Percentiles rank a stretch among this genome's conserved stretches.
Evolutionary conservation across 2,329 filamentous ascomycete species (phyloP).

Genomic region (Colletotrichum sp.): DNA sequence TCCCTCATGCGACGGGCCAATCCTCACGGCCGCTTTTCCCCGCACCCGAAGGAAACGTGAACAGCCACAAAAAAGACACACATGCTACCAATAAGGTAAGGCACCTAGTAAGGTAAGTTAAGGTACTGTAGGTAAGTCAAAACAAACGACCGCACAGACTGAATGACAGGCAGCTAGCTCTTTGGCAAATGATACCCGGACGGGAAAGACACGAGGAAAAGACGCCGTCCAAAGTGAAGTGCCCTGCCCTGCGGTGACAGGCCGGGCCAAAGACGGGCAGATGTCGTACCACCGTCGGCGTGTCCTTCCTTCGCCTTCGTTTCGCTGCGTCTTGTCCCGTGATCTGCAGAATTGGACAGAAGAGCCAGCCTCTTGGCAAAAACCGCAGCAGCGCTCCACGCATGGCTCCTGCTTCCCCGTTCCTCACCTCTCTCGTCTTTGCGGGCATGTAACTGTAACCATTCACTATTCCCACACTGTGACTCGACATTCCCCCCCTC

Average conservation of each 20-base stretch:
- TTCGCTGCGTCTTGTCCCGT: background rate
- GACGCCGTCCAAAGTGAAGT: background rate
- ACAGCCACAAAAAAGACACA: background rate
- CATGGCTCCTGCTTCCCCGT: slow-evolving; percentile 5
- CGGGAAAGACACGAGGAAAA: background rate
- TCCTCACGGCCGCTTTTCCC: background rate
- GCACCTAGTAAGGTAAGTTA: background rate
- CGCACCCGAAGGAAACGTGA: background rate
- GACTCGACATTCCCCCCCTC: background rate
- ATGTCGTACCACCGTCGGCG: background rate
- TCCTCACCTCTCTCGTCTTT: background rate
- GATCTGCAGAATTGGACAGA: background rate
- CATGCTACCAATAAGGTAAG: background rate
- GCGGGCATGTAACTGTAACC: background rate
- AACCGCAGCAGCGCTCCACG: background rate
- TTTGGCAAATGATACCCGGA: background rate
- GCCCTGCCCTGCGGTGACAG: background rate
- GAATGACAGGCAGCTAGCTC: background rate
- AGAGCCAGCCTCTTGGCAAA: background rate
- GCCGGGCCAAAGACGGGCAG: background rate
- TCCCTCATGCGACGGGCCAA: background rate
- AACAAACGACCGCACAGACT: background rate
- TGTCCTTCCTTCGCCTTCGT: background rate
- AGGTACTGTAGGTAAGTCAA: background rate
- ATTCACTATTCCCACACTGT: background rate